phyloP scores from a whole-genome alignment of 1,139 yeast species.

The Candida smagusa region DNA sequence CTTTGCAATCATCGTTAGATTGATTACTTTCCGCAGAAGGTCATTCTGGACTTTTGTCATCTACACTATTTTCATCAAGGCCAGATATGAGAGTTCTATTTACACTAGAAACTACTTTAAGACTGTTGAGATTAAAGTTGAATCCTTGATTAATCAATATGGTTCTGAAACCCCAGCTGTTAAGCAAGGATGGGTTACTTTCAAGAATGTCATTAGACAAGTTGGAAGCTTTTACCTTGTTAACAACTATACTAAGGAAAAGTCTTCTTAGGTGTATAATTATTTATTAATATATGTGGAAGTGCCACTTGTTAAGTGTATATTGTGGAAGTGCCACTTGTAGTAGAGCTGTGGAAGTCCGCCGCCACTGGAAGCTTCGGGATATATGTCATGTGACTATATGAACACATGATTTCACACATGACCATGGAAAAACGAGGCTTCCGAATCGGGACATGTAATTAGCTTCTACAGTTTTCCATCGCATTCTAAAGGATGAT shows the following conservation, averaged over 20 bases:
- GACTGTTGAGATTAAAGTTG: slow-evolving; percentile 68
- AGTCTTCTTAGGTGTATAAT: slow-evolving; percentile 8
- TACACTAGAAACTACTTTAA: slow-evolving; percentile 72
- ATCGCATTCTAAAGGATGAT: too few species aligned
- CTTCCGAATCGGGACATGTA: too few species aligned
- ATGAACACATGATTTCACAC: too few species aligned
- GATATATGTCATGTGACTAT: too few species aligned
- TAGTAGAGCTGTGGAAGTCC: too few species aligned
- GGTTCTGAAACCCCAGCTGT: slow-evolving; percentile 53
- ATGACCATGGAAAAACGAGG: too few species aligned
- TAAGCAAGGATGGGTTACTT: slow-evolving; percentile 58
- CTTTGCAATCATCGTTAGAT: slow-evolving; percentile 47
- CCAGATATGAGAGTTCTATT: slow-evolving; percentile 73
- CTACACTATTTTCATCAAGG: slow-evolving; percentile 67
- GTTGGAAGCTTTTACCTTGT: slow-evolving; percentile 31
- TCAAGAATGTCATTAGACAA: slow-evolving; percentile 47
- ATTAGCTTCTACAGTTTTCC: too few species aligned
- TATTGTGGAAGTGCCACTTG: too few species aligned
- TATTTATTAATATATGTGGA: too few species aligned
- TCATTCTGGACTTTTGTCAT: slow-evolving; percentile 59
- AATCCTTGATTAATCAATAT: slow-evolving; percentile 53
- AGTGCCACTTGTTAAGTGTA: too few species aligned
- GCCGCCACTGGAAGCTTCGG: too few species aligned
- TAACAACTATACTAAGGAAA: slow-evolving; percentile 33
- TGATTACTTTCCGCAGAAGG: slow-evolving; percentile 60